These are phyloP conservation scores for Ceratobasidium sp. DNA, from an alignment of 1,284 basidiomycete genomes.

Conservation along the genomic window DNA sequence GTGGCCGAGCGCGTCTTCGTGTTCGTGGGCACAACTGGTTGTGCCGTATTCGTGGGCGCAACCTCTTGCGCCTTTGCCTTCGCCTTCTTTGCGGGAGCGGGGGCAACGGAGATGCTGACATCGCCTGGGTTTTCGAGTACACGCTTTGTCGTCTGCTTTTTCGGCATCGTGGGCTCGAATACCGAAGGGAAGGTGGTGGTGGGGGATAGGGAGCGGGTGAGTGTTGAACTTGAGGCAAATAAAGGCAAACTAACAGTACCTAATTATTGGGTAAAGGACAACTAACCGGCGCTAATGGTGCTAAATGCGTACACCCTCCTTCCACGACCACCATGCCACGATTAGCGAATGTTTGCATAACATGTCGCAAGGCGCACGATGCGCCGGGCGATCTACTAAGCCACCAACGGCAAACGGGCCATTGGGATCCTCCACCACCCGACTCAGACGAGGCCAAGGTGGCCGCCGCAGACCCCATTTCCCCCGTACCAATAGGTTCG, in stretches of 20 bases:
- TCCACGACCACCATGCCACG: background rate
- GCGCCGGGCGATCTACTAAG: background rate
- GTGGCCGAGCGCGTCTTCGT: slow-evolving; percentile 1
- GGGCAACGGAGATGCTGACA: background rate
- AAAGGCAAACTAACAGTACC: background rate
- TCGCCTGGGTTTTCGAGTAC: slow-evolving; percentile 6
- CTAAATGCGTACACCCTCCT: background rate
- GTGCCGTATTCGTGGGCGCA: no score
- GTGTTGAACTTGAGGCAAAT: background rate
- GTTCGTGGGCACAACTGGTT: background rate
- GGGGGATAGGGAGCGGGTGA: background rate
- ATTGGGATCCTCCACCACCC: background rate
- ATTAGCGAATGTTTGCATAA: background rate
- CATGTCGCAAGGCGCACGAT: background rate
- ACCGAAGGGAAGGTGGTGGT: background rate
- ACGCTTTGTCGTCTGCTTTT: slow-evolving; percentile 5
- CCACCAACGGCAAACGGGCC: slow-evolving; percentile 1
- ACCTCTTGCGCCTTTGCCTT: background rate
- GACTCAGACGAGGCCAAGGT: background rate
- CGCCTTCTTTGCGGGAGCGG: background rate
- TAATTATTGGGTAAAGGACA: background rate
- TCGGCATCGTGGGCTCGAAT: background rate
- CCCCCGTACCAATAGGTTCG: background rate
- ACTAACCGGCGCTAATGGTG: background rate
- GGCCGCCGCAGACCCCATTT: background rate